Evolutionary conservation across 2,329 filamentous ascomycete species (phyloP).

Genomic region (Colletotrichum nymphaeae): DNA sequence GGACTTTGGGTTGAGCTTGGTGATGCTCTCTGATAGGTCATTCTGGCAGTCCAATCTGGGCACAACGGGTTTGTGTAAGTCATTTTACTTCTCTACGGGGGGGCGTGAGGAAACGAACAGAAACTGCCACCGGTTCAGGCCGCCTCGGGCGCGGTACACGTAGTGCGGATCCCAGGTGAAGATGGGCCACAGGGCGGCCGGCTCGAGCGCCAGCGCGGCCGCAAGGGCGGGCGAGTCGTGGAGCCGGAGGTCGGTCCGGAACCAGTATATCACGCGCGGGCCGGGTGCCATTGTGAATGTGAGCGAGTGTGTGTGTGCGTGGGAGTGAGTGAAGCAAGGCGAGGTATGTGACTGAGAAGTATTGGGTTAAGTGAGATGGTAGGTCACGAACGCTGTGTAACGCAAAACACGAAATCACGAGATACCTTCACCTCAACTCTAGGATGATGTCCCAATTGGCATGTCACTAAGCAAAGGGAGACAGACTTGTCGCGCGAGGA

Average conservation of each 20-base stretch:
- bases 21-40: conserved; percentile 75
- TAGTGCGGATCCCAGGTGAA: conserved; percentile 88
- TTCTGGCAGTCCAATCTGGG: conserved; percentile 76
- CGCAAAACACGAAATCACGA: not conserved
- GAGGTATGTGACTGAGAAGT: not conserved
- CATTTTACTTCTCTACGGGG: not conserved
- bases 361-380: not conserved
- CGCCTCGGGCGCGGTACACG: conserved; percentile 77
- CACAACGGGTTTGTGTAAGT: not conserved
- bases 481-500: not conserved
- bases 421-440: not conserved
- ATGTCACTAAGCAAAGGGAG: not conserved
- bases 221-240: conserved; percentile 81
- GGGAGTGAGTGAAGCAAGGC: not conserved
- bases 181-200: conserved; percentile 77
- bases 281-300: conserved; percentile 10
- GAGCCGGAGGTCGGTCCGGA: conserved; percentile 80
- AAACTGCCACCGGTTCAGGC: conserved; percentile 81
- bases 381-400: not conserved
- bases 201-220: conserved; percentile 77
- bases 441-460: not conserved
- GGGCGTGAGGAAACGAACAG: conserved; percentile 54
- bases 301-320: not conserved
- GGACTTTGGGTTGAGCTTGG: conserved; percentile 75
- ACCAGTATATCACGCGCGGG: conserved; percentile 76